Base-by-base conservation (phyloP, 768 basidiomycete species). In the Solioccasus polychromus region DNA sequence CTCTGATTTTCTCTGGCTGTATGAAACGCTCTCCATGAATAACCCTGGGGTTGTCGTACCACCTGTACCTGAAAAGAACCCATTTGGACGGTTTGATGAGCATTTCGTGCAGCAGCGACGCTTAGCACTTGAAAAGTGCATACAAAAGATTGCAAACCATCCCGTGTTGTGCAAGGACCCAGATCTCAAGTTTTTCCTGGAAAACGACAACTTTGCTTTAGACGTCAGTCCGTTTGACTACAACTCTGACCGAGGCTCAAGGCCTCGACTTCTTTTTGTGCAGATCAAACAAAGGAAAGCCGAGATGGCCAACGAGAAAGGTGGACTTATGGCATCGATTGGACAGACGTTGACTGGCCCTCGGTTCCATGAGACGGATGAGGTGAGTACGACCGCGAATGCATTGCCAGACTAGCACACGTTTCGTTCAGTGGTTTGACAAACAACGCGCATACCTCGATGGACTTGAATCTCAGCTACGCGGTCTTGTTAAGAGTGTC, bases 41-140 rank as follows among this genome's bases (percentile, higher is more conserved):
- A 98, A 98, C 60, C 94, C 95, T 3, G 96, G 96, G 8, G 93
- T 98, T 2, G 87, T 98, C 30, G 92, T 99, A 0, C 96, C 96
- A 8, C 95, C 95, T 0, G 89, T 88, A 5, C 96, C 96, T 0
- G 96, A 95, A 65, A 99, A 99, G 74, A 91, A 87, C 50, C 72
- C 91, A 0, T 90, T 96, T 55, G 92, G 91, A 6, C 82, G 96
- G 15, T 99, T 99, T 66, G 89, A 92, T 55, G 84, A 92, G 39
- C 79, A 85, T 23, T 98, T 99, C 56, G 83, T 99, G 29, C 83
- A 87, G 48, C 89, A 92, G 52, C 79, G 96, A 2, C 76, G 95
- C 19, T 60, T 78, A 18, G 92, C 83, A 0, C 74, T 99, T 14
- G 88, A 97, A 60, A 85, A 88, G 59, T 96, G 92, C 59, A 80